These are phyloP conservation scores for Amanita muscaria DNA, from an alignment of 768 basidiomycete genomes.

Conservation along the genomic window DNA sequence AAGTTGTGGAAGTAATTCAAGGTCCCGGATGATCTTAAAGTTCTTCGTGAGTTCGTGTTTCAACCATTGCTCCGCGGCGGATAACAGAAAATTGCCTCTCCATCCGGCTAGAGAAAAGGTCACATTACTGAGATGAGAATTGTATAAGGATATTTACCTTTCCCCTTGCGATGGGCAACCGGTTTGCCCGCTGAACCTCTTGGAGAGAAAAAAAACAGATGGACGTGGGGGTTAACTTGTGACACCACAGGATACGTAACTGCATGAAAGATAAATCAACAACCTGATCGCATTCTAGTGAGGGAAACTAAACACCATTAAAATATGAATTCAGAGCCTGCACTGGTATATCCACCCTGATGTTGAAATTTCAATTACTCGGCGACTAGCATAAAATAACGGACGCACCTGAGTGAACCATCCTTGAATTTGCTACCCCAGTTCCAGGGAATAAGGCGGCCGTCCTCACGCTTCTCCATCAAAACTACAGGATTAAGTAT, in stretches of 20 bases:
- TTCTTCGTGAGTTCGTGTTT: slow-evolving; percentile 96
- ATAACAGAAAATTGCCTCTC: slow-evolving; percentile 90
- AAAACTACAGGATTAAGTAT: slow-evolving; percentile 93
- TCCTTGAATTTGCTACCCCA: slow-evolving; percentile 94
- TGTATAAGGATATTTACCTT: slow-evolving; percentile 39
- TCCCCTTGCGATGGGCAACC: slow-evolving; percentile 89
- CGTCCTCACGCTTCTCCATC: slow-evolving; percentile 83
- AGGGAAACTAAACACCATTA: slow-evolving; percentile 43
- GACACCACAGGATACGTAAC: slow-evolving; percentile 92
- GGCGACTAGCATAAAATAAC: neutral
- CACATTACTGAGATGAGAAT: neutral
- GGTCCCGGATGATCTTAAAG: slow-evolving; percentile 94
- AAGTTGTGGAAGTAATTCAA: slow-evolving; percentile 90
- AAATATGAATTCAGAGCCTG: slow-evolving; percentile 85
- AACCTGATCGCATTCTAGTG: neutral
- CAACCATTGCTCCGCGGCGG: slow-evolving; percentile 89
- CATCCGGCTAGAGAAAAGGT: slow-evolving; percentile 46
- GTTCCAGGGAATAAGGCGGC: slow-evolving; percentile 81
- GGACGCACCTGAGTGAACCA: slow-evolving; percentile 67
- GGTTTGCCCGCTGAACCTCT: slow-evolving; percentile 86
- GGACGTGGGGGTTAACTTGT: slow-evolving; percentile 89
- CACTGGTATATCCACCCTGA: slow-evolving; percentile 94
- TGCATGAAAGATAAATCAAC: slow-evolving; percentile 18
- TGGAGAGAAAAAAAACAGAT: slow-evolving; percentile 92
- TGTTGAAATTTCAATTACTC: neutral